These are phyloP conservation scores for Cordia subcordata DNA, from an alignment of 257 asterid genomes.

Conservation along the genomic window DNA sequence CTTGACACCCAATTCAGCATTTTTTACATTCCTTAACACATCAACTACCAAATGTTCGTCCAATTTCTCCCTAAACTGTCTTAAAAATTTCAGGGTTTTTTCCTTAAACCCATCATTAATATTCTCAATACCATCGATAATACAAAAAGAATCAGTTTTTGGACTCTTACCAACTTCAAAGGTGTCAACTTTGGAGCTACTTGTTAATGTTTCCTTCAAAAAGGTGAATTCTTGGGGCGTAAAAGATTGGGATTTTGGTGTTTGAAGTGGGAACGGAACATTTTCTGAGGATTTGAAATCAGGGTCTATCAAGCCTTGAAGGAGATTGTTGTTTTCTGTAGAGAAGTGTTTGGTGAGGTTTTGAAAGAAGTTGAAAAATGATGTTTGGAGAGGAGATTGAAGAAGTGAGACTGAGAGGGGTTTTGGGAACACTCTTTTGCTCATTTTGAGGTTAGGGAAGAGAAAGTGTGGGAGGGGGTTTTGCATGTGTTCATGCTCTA, in stretches of 20 bases:
- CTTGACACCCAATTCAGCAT: constrained; percentile 62
- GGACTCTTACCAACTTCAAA: constrained; percentile 39
- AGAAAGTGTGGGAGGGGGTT: neutral
- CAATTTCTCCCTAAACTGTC: constrained; percentile 66
- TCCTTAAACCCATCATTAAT: constrained; percentile 61
- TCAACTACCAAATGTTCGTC: constrained; percentile 59
- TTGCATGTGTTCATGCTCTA: neutral
- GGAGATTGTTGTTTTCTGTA: constrained; percentile 26
- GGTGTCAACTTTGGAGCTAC: constrained; percentile 28
- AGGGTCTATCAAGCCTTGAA: constrained; percentile 29
- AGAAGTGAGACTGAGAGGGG: neutral
- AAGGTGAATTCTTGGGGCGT: constrained; percentile 49
- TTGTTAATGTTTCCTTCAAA: constrained; percentile 41
- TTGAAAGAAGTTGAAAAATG: constrained; percentile 20
- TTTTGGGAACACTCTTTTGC: constrained; percentile 10
- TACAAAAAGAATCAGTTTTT: constrained; percentile 38
- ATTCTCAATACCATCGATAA: constrained; percentile 34
- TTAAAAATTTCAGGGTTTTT: constrained; percentile 65
- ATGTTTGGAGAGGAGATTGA: constrained; percentile 22
- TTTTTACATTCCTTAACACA: constrained; percentile 57
- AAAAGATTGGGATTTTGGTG: constrained; percentile 21
- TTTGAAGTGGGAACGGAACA: constrained; percentile 14
- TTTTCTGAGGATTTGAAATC: constrained; percentile 18
- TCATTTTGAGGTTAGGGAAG: constrained; percentile 19
- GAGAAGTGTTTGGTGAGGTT: constrained; percentile 34